A percentile compares a stretch with the other conserved stretches of the same genome.
phyloP scores from a whole-genome alignment of 768 basidiomycete genomes.

The Sistotremastrum niveocremeum region DNA sequence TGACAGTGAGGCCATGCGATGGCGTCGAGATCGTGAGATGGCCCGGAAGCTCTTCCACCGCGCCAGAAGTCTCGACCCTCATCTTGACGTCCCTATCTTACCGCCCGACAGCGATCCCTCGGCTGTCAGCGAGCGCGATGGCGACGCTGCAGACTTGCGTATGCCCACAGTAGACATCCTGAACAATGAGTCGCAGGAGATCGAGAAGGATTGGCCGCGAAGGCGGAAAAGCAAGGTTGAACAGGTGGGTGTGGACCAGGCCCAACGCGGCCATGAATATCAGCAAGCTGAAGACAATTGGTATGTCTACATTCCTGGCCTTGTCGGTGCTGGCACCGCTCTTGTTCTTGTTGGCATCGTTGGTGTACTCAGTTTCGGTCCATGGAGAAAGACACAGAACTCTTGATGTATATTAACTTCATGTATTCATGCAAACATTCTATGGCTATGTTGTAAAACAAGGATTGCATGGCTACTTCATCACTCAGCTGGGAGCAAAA shows the following conservation, averaged over 20 bases:
- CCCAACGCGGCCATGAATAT: slow-evolving; percentile 30
- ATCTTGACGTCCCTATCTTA: slow-evolving; percentile 55
- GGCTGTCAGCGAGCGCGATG: slow-evolving; percentile 2
- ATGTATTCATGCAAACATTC: too few relatives aligned
- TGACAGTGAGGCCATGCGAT: slow-evolving; percentile 41
- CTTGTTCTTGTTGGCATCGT: slow-evolving; percentile 66
- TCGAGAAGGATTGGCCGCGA: neutral
- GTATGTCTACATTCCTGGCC: slow-evolving; percentile 67
- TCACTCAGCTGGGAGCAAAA: too few relatives aligned
- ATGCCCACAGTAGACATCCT: slow-evolving; percentile 53
- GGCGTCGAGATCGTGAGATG: slow-evolving; percentile 60
- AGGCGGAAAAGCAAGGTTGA: neutral
- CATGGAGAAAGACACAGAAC: slow-evolving; percentile 47
- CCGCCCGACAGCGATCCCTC: slow-evolving; percentile 29
- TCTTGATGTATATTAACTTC: neutral
- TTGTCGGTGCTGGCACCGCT: slow-evolving; percentile 78
- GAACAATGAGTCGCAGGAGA: slow-evolving; percentile 7
- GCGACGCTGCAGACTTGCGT: slow-evolving; percentile 31
- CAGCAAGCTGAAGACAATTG: slow-evolving; percentile 54
- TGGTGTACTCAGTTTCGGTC: slow-evolving; percentile 62
- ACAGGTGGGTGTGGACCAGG: slow-evolving; percentile 21
- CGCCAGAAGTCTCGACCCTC: slow-evolving; percentile 44
- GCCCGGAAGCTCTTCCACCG: slow-evolving; percentile 63
- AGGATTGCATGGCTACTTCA: too few relatives aligned
- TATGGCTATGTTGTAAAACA: too few relatives aligned